Evolutionary conservation across 257 asterid genomes (phyloP), one percentile per base, ranked within the genome.

Genomic region (Jacaranda copaia): DNA sequence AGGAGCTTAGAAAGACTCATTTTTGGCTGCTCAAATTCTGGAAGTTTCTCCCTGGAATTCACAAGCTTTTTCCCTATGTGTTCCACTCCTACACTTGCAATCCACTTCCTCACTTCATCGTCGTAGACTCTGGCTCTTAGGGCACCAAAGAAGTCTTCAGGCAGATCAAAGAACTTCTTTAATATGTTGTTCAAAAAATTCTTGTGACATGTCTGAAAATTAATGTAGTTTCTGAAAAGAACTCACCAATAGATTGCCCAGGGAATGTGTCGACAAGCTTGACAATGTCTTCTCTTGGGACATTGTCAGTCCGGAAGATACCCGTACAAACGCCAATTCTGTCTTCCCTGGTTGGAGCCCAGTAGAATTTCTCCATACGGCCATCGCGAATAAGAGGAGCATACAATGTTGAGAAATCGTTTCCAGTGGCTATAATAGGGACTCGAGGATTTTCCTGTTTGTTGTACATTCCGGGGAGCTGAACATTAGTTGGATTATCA

Each of bases 391-490:
- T 87, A 19, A 87, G 83, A 4, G 92, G 92, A 13, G 89, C 92
- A 19, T 87, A 87, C 81, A 87, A n/a, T 2, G 92, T 87, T 0
- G 90, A 88, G 80, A 88, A 84, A 67, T 88, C 90, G 20, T 85
- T 85, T 12, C 92, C 92, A 2, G 92, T 85, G 70, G 82, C 88
- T 0, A 85, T 67, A 15, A 88, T 55, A 0, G 90, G 92, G 9
- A 88, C 90, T 1, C 90, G 82, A 4, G 92, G 83, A 38, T 88
- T 88, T 0, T 84, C 88, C 77, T 82, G 77, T 35, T 84, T 80
- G 87, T 88, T 88, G 81, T 88, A 88, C 90, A 85, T 84, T 19
- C 92, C 92, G 0, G 88, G 92, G 78, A 85, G 90, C 64, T 88
- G 92, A 4, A 88, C 89, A 35, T 72, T 84, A 9, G 92, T 88